These are phyloP conservation scores for Trichosporon sp. DNA, from an alignment of 1,284 basidiomycete species.

Conservation along the genomic window DNA sequence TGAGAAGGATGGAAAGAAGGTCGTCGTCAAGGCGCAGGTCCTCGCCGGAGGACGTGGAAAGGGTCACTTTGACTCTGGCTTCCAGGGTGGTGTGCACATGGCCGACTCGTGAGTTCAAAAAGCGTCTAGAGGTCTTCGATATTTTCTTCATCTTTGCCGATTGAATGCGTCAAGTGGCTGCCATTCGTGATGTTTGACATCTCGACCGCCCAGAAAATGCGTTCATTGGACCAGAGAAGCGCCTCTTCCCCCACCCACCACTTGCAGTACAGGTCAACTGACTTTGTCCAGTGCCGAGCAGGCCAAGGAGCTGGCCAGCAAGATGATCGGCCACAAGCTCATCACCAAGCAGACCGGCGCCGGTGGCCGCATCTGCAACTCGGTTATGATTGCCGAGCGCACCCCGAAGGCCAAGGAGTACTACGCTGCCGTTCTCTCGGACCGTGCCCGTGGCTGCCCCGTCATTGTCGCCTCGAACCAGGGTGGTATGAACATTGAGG, in stretches of 20 bases:
- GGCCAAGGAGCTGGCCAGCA: slow-evolving; percentile 75
- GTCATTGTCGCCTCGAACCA: slow-evolving; percentile 92
- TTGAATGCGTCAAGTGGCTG: no score
- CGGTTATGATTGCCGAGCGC: slow-evolving; percentile 97
- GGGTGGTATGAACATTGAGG: slow-evolving; percentile 98
- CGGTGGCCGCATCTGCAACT: slow-evolving; percentile 86
- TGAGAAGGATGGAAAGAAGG: slow-evolving; percentile 62
- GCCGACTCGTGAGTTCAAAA: slow-evolving; percentile 66
- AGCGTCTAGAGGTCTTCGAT: no score
- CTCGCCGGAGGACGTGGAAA: slow-evolving; percentile 98
- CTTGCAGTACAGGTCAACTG: no score
- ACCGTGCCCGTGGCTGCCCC: slow-evolving; percentile 80
- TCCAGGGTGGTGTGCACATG: slow-evolving; percentile 96
- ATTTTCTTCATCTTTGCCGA: no score
- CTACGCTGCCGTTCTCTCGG: slow-evolving; percentile 95
- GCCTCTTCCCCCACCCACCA: not conserved
- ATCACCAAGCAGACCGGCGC: slow-evolving; percentile 99
- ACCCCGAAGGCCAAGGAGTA: slow-evolving; percentile 94
- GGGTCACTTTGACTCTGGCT: slow-evolving; percentile 92
- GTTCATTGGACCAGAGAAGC: not conserved
- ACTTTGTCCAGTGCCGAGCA: slow-evolving; percentile 67
- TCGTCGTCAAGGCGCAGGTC: slow-evolving; percentile 96
- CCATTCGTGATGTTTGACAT: no score
- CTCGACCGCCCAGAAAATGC: not conserved
- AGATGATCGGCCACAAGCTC: slow-evolving; percentile 94